A percentile compares a stretch with the other conserved stretches of the same genome.
Evolutionary conservation across 1,139 yeast genomes (phyloP).

Genomic region (Yamadazyma oceani): DNA sequence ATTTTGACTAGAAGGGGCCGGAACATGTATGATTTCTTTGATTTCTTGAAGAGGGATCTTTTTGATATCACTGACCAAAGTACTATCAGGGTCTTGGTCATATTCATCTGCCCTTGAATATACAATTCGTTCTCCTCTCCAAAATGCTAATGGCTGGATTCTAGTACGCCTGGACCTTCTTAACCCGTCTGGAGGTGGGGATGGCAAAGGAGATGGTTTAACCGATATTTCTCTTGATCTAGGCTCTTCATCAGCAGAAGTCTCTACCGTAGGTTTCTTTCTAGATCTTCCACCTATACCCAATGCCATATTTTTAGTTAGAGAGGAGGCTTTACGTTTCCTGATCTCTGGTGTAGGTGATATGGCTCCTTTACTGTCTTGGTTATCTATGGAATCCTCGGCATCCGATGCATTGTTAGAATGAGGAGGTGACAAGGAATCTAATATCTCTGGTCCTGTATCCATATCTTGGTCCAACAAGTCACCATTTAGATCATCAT

Average conservation of each 20-base stretch:
- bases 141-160: constrained; percentile 74
- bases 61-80: constrained; percentile 33
- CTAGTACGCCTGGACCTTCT: constrained; percentile 61
- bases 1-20: constrained; percentile 22
- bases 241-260: constrained; percentile 3
- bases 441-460: neutral
- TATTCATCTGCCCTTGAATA: constrained; percentile 53
- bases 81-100: constrained; percentile 35
- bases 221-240: constrained; percentile 10
- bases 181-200: constrained; percentile 48
- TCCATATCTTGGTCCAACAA: constrained; percentile 9
- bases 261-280: constrained; percentile 8
- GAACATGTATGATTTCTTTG: constrained; percentile 55
- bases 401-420: neutral
- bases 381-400: neutral
- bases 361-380: no score
- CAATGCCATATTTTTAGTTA: constrained; percentile 46
- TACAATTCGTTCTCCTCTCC: constrained; percentile 80
- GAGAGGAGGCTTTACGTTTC: constrained; percentile 11
- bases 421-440: neutral
- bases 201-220: constrained; percentile 40
- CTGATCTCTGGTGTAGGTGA: neutral
- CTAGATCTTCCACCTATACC: constrained; percentile 21
- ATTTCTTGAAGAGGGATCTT: constrained; percentile 57
- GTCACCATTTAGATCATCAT: constrained; percentile 10